Evolutionary conservation across 495 filamentous ascomycete genomes (phyloP).

Genomic region (Podospora comata): DNA sequence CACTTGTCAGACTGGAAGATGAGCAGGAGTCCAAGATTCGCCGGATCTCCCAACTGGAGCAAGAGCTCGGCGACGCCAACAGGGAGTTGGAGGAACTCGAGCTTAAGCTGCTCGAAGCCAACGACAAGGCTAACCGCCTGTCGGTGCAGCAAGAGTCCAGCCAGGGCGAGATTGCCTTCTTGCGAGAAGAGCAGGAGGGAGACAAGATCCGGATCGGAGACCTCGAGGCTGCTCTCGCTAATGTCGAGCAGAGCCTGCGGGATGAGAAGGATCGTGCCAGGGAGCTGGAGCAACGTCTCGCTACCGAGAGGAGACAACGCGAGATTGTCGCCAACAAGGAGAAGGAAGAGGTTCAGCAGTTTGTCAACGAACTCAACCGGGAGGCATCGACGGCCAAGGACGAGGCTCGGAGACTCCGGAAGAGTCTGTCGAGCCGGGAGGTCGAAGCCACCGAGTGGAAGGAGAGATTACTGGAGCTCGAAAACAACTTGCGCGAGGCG

Average conservation of each 20-base stretch:
- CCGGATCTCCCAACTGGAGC: constrained; percentile 67
- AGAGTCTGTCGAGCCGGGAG: constrained; percentile 76
- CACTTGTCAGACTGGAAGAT: constrained; percentile 80
- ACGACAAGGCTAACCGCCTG: constrained; percentile 78
- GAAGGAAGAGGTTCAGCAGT: constrained; percentile 72
- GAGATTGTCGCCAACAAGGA: constrained; percentile 81
- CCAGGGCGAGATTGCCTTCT: constrained; percentile 89
- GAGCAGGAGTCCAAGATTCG: constrained; percentile 64
- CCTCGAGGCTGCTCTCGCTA: constrained; percentile 75
- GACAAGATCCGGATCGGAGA: constrained; percentile 99
- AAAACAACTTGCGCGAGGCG: constrained; percentile 79
- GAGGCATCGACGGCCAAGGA: constrained; percentile 81
- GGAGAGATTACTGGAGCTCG: constrained; percentile 81
- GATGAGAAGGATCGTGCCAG: constrained; percentile 77
- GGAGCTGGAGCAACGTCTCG: constrained; percentile 74
- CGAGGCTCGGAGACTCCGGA: constrained; percentile 74
- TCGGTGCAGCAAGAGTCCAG: constrained; percentile 88
- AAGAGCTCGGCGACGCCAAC: constrained; percentile 70
- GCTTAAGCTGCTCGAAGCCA: constrained; percentile 70
- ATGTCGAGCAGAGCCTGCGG: constrained; percentile 63
- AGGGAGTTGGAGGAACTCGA: constrained; percentile 75
- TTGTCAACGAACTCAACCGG: constrained; percentile 80
- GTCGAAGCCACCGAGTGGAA: constrained; percentile 87
- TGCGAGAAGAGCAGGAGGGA: constrained; percentile 93
- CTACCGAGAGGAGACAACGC: constrained; percentile 76